Percentiles rank a stretch among this genome's conserved stretches.
Conservation (phyloP, 1,284 basidiomycete genomes). For the Ustilago trichophora region DNA sequence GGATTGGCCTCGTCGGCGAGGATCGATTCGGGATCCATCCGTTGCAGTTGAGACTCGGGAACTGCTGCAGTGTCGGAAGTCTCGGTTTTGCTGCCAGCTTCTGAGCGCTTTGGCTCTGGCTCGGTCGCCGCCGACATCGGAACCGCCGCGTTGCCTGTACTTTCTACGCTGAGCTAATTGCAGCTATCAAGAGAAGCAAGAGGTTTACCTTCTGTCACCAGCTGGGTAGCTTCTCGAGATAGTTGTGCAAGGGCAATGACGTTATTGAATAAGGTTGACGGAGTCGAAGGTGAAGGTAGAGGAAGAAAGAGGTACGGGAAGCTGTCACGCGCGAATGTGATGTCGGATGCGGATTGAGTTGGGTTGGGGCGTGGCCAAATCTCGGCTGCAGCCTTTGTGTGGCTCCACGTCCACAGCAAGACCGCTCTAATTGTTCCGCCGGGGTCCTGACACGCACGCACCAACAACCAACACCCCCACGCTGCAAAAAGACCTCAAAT, state of each 20-base stretch:
- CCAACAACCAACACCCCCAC: background rate
- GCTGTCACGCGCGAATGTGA: no score
- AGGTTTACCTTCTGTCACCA: no score
- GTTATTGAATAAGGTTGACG: no score
- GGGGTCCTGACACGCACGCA: conserved; percentile 1
- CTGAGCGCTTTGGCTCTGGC: conserved; percentile 10
- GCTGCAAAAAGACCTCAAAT: background rate
- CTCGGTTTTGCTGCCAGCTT: conserved; percentile 3
- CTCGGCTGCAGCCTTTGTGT: background rate
- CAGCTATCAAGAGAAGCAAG: no score
- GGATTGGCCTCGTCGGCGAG: conserved; percentile 58
- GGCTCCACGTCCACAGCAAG: conserved; percentile 9
- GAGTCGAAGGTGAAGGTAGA: background rate
- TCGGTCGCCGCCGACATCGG: conserved; percentile 23
- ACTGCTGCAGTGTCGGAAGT: conserved; percentile 1
- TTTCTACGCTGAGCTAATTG: no score
- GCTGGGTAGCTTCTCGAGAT: no score
- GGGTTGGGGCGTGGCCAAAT: conserved; percentile 2
- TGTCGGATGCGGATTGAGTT: background rate
- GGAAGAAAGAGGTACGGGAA: background rate
- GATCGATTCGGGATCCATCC: conserved; percentile 55
- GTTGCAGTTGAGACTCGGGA: conserved; percentile 35
- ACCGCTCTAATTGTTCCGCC: background rate
- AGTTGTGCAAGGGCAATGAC: no score
- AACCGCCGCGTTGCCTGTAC: background rate